Percentiles rank a stretch among this genome's conserved stretches.
Evolutionary conservation across 176 grass and related monocot genomes (phyloP).

Genomic region (Phoenix roebelenii): DNA sequence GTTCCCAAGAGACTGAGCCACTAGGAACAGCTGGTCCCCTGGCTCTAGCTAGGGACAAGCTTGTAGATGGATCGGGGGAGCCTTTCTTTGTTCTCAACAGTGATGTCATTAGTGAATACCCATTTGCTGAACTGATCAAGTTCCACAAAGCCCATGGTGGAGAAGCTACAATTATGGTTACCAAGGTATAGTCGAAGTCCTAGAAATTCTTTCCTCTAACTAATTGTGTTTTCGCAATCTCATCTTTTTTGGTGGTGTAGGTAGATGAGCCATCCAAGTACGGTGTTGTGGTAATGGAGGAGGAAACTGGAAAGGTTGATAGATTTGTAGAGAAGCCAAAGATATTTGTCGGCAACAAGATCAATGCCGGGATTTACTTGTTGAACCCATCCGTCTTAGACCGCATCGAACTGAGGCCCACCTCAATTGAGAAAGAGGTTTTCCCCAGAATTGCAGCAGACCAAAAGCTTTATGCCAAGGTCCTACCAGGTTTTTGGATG

Average conservation of each 20-base stretch:
- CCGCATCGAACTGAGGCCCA: slow-evolving; percentile 74
- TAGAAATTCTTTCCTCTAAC: not conserved
- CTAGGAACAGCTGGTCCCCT: slow-evolving; percentile 85
- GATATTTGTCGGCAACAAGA: slow-evolving; percentile 95
- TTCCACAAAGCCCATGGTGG: slow-evolving; percentile 78
- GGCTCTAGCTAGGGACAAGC: slow-evolving; percentile 83
- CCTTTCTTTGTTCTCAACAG: slow-evolving; percentile 95
- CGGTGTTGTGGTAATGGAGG: slow-evolving; percentile 91
- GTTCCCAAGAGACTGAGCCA: slow-evolving; percentile 89
- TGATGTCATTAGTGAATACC: slow-evolving; percentile 91
- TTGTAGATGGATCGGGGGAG: slow-evolving; percentile 61
- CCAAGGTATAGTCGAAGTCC: slow-evolving; percentile 47
- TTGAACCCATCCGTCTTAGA: slow-evolving; percentile 83
- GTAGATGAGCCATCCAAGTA: slow-evolving; percentile 94
- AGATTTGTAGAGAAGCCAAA: slow-evolving; percentile 93
- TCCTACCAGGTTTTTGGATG: slow-evolving; percentile 98
- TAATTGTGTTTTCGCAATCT: not conserved
- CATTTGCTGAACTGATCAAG: slow-evolving; percentile 71
- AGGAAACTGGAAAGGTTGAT: slow-evolving; percentile 58
- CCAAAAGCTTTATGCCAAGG: slow-evolving; percentile 53
- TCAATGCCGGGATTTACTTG: slow-evolving; percentile 94
- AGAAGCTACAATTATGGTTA: slow-evolving; percentile 92
- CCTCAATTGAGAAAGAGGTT: slow-evolving; percentile 92
- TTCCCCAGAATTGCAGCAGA: slow-evolving; percentile 76
- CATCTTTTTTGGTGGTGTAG: slow-evolving; percentile 19